Evolutionary conservation across 2,329 filamentous ascomycete genomes (phyloP).

Genomic region (Claviceps fusiformis): DNA sequence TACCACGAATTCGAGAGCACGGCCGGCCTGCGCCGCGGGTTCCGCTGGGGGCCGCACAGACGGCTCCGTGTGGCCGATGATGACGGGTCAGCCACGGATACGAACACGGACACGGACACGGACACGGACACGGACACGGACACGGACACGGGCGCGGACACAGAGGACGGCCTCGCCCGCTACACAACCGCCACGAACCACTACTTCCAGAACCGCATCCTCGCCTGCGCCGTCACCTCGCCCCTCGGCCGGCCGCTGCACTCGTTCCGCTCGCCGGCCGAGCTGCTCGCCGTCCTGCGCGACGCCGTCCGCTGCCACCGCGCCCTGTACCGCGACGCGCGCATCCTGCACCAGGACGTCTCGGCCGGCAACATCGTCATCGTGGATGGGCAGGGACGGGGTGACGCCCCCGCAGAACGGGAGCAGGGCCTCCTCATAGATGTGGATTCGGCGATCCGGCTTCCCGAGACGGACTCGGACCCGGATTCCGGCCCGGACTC

Average conservation of each 20-base stretch:
- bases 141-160: background rate
- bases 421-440: constrained; percentile 9
- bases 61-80: constrained; percentile 2
- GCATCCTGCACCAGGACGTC: constrained; percentile 9
- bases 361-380: constrained; percentile 11
- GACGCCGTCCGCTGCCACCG: constrained; percentile 11
- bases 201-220: constrained; percentile 9
- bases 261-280: constrained; percentile 7
- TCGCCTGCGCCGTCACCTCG: constrained; percentile 10
- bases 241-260: constrained; percentile 10
- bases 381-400: background rate
- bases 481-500: too few relatives aligned
- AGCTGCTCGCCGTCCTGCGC: constrained; percentile 9
- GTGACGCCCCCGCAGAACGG: background rate
- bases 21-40: constrained; percentile 7
- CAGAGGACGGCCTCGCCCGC: constrained; percentile 3
- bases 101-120: background rate
- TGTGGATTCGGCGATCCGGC: constrained; percentile 9
- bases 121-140: background rate
- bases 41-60: constrained; percentile 8
- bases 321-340: constrained; percentile 7
- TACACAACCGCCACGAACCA: constrained; percentile 7
- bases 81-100: background rate
- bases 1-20: constrained; percentile 11
- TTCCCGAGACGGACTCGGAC: background rate